Evolutionary conservation across 192 early-diverging fungal species (phyloP), one percentile per base, ranked within the genome.

Genomic region (Backusella psychrophila): DNA sequence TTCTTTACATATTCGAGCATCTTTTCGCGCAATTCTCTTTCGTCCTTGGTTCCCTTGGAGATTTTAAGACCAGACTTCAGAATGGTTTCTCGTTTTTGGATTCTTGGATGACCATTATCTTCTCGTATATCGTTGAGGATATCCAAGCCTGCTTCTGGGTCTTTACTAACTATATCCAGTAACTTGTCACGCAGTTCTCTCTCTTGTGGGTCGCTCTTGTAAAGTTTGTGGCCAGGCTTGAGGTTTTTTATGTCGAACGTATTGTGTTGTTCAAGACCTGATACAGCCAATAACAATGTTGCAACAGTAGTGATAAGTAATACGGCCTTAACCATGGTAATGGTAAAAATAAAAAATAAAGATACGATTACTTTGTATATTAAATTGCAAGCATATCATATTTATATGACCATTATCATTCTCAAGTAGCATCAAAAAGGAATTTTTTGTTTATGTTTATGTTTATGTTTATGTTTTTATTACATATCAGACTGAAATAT

Each of bases 341-440:
- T 59, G 38, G 11, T 39, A 39, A 11, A 39, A 39, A 38, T 8
- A 38, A 39, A 63, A 29, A 29, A 29, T 63, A 2, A 63, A 63
- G 12, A 29, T 63, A 29, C 2, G 26, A 29, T 29, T 9, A 6
- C 26, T 23, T 9, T 63, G n/a, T 21, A 3, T 23, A 29, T 63
- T 29, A 63, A 7, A 1, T 1, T 63, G 56, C 23, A 63, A 63
- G 26, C 1, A 63, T 63, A 63, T 63, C 56, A 63, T 63, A 63
- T 63, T 63, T 63, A 63, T 63, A 63, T 63, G 23, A 29, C 26
- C 12, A 29, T 63, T 63, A 63, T 63, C 56, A 63, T 63, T 63
- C 56, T 63, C 23, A 26, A 63, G 56, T 63, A 63, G 26, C 12
- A 9, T 59, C 23, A 59, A 59, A 59, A 59, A 23, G 9, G 53